Evolutionary conservation across 2,329 filamentous ascomycete species (phyloP).

Genomic region (Trichoderma sp.): DNA sequence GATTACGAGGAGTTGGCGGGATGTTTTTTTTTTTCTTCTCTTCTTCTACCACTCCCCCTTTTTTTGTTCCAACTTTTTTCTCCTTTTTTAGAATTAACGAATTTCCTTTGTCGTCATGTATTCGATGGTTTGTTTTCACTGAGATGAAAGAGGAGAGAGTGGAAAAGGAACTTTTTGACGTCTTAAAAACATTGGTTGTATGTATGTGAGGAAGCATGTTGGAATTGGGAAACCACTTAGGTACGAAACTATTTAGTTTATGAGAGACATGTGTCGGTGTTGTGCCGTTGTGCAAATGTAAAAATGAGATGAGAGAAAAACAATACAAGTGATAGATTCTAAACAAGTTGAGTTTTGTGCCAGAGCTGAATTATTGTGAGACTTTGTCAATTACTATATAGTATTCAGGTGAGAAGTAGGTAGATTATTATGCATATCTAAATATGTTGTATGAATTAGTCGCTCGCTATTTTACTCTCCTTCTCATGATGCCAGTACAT

Average conservation of each 20-base stretch:
- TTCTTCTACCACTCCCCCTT: background rate
- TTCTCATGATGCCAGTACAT: background rate
- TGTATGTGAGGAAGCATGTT: background rate
- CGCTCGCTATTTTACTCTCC: background rate
- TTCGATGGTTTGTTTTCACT: background rate
- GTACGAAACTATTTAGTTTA: background rate
- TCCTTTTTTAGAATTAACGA: conserved; percentile 16
- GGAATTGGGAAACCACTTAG: background rate
- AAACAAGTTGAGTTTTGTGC: background rate
- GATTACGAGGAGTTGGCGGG: conserved; percentile 13
- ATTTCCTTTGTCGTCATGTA: conserved; percentile 18
- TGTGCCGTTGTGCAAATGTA: background rate
- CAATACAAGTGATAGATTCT: background rate
- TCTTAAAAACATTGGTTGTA: background rate
- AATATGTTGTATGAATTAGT: background rate
- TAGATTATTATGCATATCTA: background rate
- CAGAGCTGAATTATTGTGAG: background rate
- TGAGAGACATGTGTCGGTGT: background rate
- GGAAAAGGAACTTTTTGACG: background rate
- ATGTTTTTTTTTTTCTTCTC: background rate
- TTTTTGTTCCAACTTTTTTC: background rate
- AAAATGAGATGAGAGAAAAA: background rate
- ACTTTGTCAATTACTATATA: background rate
- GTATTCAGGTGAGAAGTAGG: background rate
- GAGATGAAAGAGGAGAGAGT: background rate